Evolutionary conservation across 1,284 basidiomycete genomes (phyloP).

Genomic region (Sanguinoderma infundibulare): DNA sequence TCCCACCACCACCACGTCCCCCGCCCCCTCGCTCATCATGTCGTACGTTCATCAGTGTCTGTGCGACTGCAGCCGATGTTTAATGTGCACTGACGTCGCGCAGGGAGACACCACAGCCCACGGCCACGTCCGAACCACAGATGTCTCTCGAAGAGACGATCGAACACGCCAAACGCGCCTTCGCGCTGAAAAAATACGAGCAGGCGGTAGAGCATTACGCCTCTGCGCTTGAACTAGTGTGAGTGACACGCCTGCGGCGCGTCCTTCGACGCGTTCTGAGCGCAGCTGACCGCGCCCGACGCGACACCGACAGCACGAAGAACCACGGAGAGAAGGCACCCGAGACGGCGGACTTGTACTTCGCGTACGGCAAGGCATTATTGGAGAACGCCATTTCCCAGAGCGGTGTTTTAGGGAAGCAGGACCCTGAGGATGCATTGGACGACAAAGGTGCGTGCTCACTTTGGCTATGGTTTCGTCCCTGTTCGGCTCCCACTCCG

Average conservation of each 20-base stretch:
- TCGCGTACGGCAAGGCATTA: constrained; percentile 85
- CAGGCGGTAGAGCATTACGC: constrained; percentile 86
- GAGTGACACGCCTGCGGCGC: constrained; percentile 32
- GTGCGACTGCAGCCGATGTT: background rate
- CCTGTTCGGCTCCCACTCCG: background rate
- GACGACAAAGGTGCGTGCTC: constrained; percentile 37
- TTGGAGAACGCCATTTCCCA: constrained; percentile 87
- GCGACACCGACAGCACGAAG: constrained; percentile 55
- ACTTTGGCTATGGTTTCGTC: background rate
- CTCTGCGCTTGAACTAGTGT: constrained; percentile 84
- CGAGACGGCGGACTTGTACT: constrained; percentile 82
- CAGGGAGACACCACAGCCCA: constrained; percentile 20
- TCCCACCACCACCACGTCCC: constrained; percentile 13
- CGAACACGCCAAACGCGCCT: constrained; percentile 83
- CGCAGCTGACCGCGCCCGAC: constrained; percentile 6
- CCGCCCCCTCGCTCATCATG: constrained; percentile 15
- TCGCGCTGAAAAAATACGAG: constrained; percentile 87
- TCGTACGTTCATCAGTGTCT: constrained; percentile 17
- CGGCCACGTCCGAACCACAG: constrained; percentile 21
- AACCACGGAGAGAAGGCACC: constrained; percentile 76
- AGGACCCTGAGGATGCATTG: constrained; percentile 60
- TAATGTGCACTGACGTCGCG: background rate
- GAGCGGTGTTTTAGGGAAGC: constrained; percentile 84
- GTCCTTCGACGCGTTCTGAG: constrained; percentile 14
- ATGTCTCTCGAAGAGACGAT: constrained; percentile 58